phyloP scores from a whole-genome alignment of 2,329 filamentous ascomycete genomes.

The Stemphylium lycopersici region DNA sequence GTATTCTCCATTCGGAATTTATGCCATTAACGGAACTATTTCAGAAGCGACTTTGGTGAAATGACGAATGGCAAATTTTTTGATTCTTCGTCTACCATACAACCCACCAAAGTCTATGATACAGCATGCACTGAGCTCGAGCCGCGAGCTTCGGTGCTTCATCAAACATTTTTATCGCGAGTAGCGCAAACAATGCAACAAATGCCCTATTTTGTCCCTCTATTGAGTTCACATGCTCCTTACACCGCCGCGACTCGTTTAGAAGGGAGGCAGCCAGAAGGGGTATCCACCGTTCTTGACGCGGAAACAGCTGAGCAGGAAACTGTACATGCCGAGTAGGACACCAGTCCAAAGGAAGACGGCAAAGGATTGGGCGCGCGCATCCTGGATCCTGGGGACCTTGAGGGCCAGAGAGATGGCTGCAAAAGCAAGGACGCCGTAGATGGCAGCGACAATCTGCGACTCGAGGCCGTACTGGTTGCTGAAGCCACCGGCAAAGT shows the following conservation, averaged over 20 bases:
- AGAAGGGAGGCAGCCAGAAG: conserved; percentile 91
- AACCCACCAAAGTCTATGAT: background rate
- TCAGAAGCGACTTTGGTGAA: too few species aligned
- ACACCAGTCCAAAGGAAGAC: conserved; percentile 80
- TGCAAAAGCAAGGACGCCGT: conserved; percentile 83
- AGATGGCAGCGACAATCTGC: conserved; percentile 89
- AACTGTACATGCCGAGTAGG: conserved; percentile 86
- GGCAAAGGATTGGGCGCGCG: conserved; percentile 77
- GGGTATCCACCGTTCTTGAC: conserved; percentile 95
- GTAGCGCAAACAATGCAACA: background rate
- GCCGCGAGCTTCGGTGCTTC: background rate
- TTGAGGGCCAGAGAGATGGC: conserved; percentile 91
- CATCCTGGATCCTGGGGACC: conserved; percentile 83
- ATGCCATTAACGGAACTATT: background rate
- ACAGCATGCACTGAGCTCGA: background rate
- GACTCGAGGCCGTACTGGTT: conserved; percentile 94
- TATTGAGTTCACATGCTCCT: background rate
- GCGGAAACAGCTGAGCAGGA: conserved; percentile 90
- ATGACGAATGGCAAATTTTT: background rate
- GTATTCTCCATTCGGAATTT: background rate
- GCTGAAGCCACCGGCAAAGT: conserved; percentile 91
- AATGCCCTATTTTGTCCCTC: background rate
- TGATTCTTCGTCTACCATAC: conserved; percentile 1
- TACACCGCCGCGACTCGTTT: conserved; percentile 18
- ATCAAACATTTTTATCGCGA: background rate